Evolutionary conservation across 2,329 filamentous ascomycete species (phyloP), one percentile per base, ranked within the genome.

Genomic region (Colletotrichum horii): DNA sequence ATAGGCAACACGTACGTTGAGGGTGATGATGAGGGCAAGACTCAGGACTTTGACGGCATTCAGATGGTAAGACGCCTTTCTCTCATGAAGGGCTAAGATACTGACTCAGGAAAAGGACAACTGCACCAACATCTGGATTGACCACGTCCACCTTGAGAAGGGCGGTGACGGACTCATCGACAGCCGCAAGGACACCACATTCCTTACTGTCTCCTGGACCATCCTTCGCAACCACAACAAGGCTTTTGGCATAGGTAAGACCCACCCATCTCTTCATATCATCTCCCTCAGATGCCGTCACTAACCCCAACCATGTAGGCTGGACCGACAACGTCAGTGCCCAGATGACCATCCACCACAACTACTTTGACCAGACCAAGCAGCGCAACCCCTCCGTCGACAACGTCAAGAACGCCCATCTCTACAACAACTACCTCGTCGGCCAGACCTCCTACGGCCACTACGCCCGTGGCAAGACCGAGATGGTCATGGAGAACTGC

Each of bases 371-470:
- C 77, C 22, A 74, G 5, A 81, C 79, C 19, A 77, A 60, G 11
- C 78, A 80, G 71, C 79, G 80, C 60, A 81, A 81, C 73, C 80
- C 79, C 4, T 78, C 78, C 4, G 78, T 75, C 56, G 80, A 80
- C 77, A 80, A 80, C 70, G 74, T 81, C 38, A 77, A 77, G 52
- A 66, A 79, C 67, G 79, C 77, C 26, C 80, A 81, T 61, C 65
- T 81, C n/a, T 81, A 81, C 79, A 81, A 81, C 73, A 81, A 81
- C 73, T 79, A 80, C 65, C 76, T 80, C 22, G 66, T 78, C 69
- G 78, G 78, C 8, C 70, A 76, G 58, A 79, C 77, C 12, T 79
- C 77, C 3, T 80, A 80, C 66, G 79, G 80, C 11, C 79, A 80
- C 78, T 80, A 80, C 66, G 76, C 78, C 14, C 78, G 79, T 11